Evolutionary conservation across 257 asterid species (phyloP).

Genomic region (Jacaranda mimosifolia): DNA sequence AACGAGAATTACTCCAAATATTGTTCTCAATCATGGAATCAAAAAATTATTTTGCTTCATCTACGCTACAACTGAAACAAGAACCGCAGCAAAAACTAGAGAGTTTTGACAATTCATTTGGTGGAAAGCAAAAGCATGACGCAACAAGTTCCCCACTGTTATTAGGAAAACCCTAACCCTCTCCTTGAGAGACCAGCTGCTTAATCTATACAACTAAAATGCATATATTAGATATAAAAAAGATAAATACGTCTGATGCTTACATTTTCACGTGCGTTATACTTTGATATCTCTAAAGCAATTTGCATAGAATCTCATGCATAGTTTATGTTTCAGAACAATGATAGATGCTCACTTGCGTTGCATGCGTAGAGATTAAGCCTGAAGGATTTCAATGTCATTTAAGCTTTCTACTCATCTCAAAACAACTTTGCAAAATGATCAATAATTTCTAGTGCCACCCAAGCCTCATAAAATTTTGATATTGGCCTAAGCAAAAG

Average conservation of each 20-base stretch:
- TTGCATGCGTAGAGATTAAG: not conserved
- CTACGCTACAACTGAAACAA: slow-evolving; percentile 12
- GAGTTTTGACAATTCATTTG: not conserved
- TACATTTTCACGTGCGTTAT: not conserved
- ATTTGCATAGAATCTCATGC: not conserved
- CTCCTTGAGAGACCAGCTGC: not conserved
- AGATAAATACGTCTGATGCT: no score
- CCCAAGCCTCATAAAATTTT: not conserved
- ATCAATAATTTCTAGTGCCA: slow-evolving; percentile 4
- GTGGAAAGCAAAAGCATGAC: not conserved
- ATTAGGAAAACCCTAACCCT: not conserved
- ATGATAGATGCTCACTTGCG: not conserved
- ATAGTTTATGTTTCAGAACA: not conserved
- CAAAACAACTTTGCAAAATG: not conserved
- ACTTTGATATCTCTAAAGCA: not conserved
- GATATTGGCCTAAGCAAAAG: not conserved
- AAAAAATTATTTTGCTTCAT: not conserved
- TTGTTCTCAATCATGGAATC: slow-evolving; percentile 2
- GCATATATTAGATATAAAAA: not conserved
- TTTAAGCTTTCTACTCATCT: not conserved
- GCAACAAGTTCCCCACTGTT: not conserved
- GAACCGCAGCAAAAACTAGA: not conserved
- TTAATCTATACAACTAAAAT: not conserved
- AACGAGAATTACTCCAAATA: not conserved
- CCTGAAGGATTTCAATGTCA: not conserved